Evolutionary conservation across 768 basidiomycete species (phyloP).

Genomic region (Rickenella mellea): DNA sequence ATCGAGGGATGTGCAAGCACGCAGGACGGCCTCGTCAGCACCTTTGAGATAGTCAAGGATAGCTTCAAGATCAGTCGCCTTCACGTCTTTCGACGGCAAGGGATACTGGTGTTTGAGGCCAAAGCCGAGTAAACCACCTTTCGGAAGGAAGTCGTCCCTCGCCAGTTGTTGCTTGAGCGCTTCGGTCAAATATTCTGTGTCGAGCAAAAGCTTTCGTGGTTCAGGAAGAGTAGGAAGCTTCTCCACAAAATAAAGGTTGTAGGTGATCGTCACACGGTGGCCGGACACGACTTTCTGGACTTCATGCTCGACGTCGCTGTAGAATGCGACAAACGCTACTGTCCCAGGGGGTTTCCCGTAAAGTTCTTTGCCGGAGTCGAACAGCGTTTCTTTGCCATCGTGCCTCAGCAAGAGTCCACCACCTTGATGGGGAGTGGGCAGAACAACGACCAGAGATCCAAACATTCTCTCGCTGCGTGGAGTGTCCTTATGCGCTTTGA

Average conservation of each 20-base stretch:
- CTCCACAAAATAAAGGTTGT: too few relatives aligned
- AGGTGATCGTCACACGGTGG: constrained; percentile 3
- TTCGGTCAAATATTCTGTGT: constrained; percentile 6
- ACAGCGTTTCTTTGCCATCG: not conserved
- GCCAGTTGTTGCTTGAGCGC: constrained; percentile 19
- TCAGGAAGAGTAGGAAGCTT: too few relatives aligned
- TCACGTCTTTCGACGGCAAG: too few relatives aligned
- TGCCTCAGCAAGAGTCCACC: not conserved
- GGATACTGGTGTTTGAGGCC: constrained; percentile 28
- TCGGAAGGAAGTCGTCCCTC: constrained; percentile 24
- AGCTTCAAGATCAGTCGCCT: too few relatives aligned
- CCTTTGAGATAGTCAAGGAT: constrained; percentile 18
- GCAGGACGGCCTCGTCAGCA: constrained; percentile 15
- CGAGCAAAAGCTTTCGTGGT: constrained; percentile 2
- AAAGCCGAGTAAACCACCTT: constrained; percentile 32
- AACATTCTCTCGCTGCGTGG: constrained; percentile 1
- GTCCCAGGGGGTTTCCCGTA: too few relatives aligned
- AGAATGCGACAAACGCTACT: constrained; percentile 23
- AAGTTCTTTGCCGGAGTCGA: not conserved
- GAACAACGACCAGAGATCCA: constrained; percentile 1
- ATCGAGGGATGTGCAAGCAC: constrained; percentile 11
- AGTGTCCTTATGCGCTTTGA: constrained; percentile 5
- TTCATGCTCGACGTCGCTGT: constrained; percentile 9
- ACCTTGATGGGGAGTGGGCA: constrained; percentile 1
- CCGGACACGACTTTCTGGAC: constrained; percentile 7